Evolutionary conservation across 2,329 filamentous ascomycete genomes (phyloP), one percentile per base, ranked within the genome.

Genomic region (Apiospora saccharicola): DNA sequence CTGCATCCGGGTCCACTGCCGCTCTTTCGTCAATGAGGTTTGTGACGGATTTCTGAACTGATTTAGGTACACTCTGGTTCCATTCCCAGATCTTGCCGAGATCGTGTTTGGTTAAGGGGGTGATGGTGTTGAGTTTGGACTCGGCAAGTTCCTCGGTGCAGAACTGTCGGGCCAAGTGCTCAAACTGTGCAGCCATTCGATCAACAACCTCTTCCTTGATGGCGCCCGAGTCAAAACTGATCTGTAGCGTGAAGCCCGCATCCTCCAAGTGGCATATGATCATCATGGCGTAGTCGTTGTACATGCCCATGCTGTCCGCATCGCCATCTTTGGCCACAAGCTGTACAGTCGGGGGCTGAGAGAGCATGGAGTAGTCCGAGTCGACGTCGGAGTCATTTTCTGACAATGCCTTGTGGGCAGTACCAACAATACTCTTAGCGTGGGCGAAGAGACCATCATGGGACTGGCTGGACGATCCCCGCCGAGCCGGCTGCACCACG

Each of bases 251-350:
- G 34, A 41, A 24, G 14, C 61, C 61, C 5, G 61, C 0, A 1
- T 67, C 61, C 24, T 67, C 34, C 61, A 67, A 24, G 5, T 67
- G 61, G 37, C 61, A 67, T 24, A 67, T 26, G 8, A 67, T 44
- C 61, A 67, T 67, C 34, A 67, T 67, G 41, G 61, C 61, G 22
- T 67, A 67, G 16, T 34, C 13, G 22, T 67, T 67, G 61, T 43
- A 67, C 61, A 67, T 67, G 10, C 34, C 61, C 12, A 43, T 37
- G 16, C 61, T 67, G 34, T 67, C 37, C 2, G 34, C 37, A 24
- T 67, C 37, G 22, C 61, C 37, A 8, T 67, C 37, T 24, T 67
- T 67, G 61, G 61, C 3, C 4, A 43, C 61, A 19, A 67, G 34
- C 4, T 8, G 61, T 16, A 67, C 2, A 19, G 8, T 43, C 14